Evolutionary conservation across 345 rosid species (phyloP).

Genomic region (Acer negundo): DNA sequence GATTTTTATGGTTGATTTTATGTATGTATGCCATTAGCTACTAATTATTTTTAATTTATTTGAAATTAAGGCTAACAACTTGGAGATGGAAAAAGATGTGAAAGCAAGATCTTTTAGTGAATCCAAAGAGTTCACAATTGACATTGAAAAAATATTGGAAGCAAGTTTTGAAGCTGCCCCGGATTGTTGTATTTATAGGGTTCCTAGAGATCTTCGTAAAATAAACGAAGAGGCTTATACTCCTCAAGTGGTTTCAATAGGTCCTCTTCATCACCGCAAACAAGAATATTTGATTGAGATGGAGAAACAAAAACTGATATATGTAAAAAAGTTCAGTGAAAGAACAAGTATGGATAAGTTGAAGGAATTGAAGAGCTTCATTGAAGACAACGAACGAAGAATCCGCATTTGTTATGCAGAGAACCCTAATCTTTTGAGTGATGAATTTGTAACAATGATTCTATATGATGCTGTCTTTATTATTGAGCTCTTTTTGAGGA

Average conservation of each 20-base stretch:
- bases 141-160: not conserved
- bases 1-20: too few relatives aligned
- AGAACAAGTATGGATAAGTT: not conserved
- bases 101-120: not conserved
- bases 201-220: constrained; percentile 18
- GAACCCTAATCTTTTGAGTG: accelerated
- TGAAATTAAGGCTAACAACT: too few relatives aligned
- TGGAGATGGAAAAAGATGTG: not conserved
- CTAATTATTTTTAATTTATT: too few relatives aligned
- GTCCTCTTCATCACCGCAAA: constrained; percentile 10
- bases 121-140: not conserved
- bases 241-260: constrained; percentile 26
- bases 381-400: not conserved
- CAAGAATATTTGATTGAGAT: not conserved
- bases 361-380: not conserved
- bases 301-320: not conserved
- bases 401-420: constrained; percentile 9
- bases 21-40: too few relatives aligned
- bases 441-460: not conserved
- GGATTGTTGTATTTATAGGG: not conserved
- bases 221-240: constrained; percentile 23
- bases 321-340: not conserved
- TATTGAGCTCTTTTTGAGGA: constrained; percentile 17
- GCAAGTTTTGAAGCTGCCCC: not conserved
- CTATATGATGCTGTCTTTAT: constrained; percentile 20